phyloP scores from a whole-genome alignment of 1,284 basidiomycete species.

The Heterobasidion parviporum region DNA sequence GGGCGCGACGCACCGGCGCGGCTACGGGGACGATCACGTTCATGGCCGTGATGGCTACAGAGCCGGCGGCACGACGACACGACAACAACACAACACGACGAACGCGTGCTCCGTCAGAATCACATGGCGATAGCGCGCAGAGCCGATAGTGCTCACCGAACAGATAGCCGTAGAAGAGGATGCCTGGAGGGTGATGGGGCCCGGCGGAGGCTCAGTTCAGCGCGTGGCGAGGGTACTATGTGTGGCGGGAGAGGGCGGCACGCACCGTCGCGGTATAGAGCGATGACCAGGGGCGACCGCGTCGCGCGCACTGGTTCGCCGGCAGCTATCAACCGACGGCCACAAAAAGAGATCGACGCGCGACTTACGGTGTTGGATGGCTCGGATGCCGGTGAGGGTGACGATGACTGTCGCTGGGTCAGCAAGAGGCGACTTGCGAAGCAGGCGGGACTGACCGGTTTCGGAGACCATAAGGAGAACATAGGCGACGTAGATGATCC shows the following conservation, averaged over 20 bases:
- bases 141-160: too few relatives aligned
- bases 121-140: too few relatives aligned
- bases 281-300: slow-evolving; percentile 25
- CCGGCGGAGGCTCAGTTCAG: too few relatives aligned
- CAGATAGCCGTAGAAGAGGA: too few relatives aligned
- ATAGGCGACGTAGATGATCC: slow-evolving; percentile 30
- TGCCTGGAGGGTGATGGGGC: too few relatives aligned
- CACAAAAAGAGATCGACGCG: background rate
- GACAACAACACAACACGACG: too few relatives aligned
- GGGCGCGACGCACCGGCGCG: slow-evolving; percentile 23
- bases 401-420: slow-evolving; percentile 24
- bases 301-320: slow-evolving; percentile 23
- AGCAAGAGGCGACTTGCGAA: background rate
- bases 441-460: slow-evolving; percentile 23
- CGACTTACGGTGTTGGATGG: slow-evolving; percentile 27
- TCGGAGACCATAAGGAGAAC: slow-evolving; percentile 30
- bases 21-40: slow-evolving; percentile 31
- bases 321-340: background rate
- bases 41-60: slow-evolving; percentile 28
- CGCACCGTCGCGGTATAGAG: slow-evolving; percentile 33
- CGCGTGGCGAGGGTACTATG: background rate
- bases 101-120: too few relatives aligned
- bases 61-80: too few relatives aligned
- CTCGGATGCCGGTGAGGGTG: slow-evolving; percentile 27
- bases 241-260: background rate